phyloP scores from a whole-genome alignment of 306 rosid species.

The Elaeagnus macrophylla region DNA sequence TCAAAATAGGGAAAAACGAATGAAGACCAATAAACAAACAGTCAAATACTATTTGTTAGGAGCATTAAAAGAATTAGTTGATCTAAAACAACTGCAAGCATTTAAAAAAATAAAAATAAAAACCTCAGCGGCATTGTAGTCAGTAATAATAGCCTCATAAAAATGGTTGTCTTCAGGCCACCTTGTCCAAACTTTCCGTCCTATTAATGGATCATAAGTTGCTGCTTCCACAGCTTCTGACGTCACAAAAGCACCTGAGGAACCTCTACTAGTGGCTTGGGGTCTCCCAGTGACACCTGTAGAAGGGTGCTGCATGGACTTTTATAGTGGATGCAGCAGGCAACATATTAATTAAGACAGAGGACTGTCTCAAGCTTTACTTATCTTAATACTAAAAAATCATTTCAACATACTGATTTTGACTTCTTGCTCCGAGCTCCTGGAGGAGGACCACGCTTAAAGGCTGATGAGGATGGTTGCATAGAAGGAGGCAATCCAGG shows the following conservation, averaged over 20 bases:
- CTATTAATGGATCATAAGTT: slow-evolving; percentile 47
- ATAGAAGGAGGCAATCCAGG: slow-evolving; percentile 61
- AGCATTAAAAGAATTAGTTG: no score
- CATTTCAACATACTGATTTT: slow-evolving; percentile 58
- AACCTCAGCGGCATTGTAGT: slow-evolving; percentile 65
- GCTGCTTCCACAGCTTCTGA: slow-evolving; percentile 58
- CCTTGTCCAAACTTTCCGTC: slow-evolving; percentile 77
- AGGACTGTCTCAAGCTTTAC: slow-evolving; percentile 1
- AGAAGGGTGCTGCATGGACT: slow-evolving; percentile 38
- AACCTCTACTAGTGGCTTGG: slow-evolving; percentile 52
- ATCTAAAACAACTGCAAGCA: no score
- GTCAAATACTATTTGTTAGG: no score
- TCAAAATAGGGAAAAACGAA: slow-evolving; percentile 14
- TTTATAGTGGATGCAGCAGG: slow-evolving; percentile 60
- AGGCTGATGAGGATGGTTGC: slow-evolving; percentile 77
- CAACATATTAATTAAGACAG: slow-evolving; percentile 39
- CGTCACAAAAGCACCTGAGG: slow-evolving; percentile 36
- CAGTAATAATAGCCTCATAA: slow-evolving; percentile 77
- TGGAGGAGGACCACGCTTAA: slow-evolving; percentile 63
- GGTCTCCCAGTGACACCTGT: slow-evolving; percentile 71
- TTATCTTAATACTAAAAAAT: slow-evolving; percentile 4
- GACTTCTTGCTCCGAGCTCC: slow-evolving; percentile 75
- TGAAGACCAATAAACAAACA: neutral
- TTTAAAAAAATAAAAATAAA: slow-evolving; percentile 12
- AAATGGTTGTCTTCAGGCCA: slow-evolving; percentile 97